Evolutionary conservation across 768 basidiomycete species (phyloP).

Genomic region (Fomitopsis pulvina): DNA sequence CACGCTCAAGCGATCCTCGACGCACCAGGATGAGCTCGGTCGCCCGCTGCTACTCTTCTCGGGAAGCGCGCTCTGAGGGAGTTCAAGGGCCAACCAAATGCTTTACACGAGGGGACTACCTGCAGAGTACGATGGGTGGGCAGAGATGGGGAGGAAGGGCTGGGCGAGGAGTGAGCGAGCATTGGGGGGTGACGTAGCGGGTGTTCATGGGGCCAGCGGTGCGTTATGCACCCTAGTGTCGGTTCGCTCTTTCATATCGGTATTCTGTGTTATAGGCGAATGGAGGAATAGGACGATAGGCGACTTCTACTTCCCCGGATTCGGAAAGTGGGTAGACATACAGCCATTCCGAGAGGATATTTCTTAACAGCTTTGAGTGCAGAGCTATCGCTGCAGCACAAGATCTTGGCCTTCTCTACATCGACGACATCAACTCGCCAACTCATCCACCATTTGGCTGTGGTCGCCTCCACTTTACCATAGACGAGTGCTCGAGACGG

Average conservation of each 20-base stretch:
- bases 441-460: conserved; percentile 14
- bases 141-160: conserved; percentile 21
- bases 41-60: conserved; percentile 17
- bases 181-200: conserved; percentile 1
- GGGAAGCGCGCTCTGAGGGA: conserved; percentile 38
- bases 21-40: conserved; percentile 3
- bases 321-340: conserved; percentile 7
- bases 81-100: conserved; percentile 39
- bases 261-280: no score
- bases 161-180: conserved; percentile 29
- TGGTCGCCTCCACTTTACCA: conserved; percentile 16
- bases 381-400: conserved; percentile 13
- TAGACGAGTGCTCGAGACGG: conserved; percentile 13
- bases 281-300: conserved; percentile 11
- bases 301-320: conserved; percentile 9
- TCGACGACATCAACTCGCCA: conserved; percentile 18
- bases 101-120: conserved; percentile 24
- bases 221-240: no score
- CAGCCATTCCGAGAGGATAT: no score
- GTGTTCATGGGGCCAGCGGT: conserved; percentile 9
- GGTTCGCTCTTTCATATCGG: no score
- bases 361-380: background rate
- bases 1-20: conserved; percentile 10
- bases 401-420: conserved; percentile 14
- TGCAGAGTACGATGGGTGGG: conserved; percentile 27